Base-by-base conservation (phyloP, 2,329 filamentous ascomycete species). In the Amauroascus verrucosus region DNA sequence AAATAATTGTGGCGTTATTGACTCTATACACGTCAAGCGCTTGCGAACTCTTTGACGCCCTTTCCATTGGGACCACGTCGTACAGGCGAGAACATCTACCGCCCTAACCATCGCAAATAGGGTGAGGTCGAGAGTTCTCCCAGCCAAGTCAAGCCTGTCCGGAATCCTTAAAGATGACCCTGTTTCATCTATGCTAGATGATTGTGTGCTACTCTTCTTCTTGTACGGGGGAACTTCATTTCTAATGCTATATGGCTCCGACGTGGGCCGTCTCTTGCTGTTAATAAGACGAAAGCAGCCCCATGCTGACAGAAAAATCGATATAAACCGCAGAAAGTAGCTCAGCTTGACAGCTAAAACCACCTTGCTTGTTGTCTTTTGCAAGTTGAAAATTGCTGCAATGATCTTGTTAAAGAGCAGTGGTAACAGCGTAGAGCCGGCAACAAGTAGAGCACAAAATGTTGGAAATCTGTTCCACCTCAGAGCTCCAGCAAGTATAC, bases 71-170 rank as follows among this genome's bases (percentile, higher is more conserved):
- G 56, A 75, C 84, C 86, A 90, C 22, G 82, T 63, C 58, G 82
- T 77, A 51, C 83, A 82, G 41, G 85, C 72, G 7, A 88, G 60
- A 4, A 88, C 79, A 66, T 93, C 87, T 9, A 86, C 64, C 43
- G 88, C 88, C 60, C 87, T 77, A 9, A 81, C 82, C 44, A 80
- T 74, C 9, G 85, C 81, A 64, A 93, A 91, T n/a, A 94, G 73
- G 0, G 87, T 91, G 30, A 94, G 74, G 64, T 94, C 88, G 56
- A 94, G 77, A 1, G 88, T 91, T 60, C 83, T 81, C 43, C 88
- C 88, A 9, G 83, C 85, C 56, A 77, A 65, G 22, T 64, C 62
- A 38, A 65, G 65, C n/a, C 57, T 61, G 16, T 55, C 54, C 3
- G 20, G 9, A 9, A 6, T n/a, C 5, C 11, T 40, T 24, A n/a